Evolutionary conservation across 2,329 filamentous ascomycete genomes (phyloP), one percentile per base, ranked within the genome.

Genomic region (Hawksworthiomyces lignivorus): DNA sequence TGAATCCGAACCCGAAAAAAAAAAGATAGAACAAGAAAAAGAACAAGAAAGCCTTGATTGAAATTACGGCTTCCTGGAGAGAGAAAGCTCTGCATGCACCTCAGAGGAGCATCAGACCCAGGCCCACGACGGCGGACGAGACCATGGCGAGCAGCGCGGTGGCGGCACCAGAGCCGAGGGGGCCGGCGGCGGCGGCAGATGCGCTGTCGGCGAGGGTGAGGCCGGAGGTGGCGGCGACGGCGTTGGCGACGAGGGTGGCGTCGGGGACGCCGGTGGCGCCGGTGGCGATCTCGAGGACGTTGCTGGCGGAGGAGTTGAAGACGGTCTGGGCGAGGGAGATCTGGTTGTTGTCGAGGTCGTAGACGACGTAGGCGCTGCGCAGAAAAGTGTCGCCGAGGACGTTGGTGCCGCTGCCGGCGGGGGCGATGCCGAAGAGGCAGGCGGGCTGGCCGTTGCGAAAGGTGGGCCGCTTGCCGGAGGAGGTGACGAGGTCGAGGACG

Each of bases 311-410:
- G 4, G 70, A 64, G 54, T 83, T 76, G 59, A 78, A 80, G 38
- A 69, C 73, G 15, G 81, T 81, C 57, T 82, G 77, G 2, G 82
- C 84, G 24, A 87, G 62, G 2, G 78, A 81, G 50, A 87, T 79
- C 60, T 83, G 69, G 56, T 86, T 79, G 58, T 84, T 85, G 21
- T 69, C 75, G 18, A 87, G 66, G 56, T 87, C 82, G 56, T 84
- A 87, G 10, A 88, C 83, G 12, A 86, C 73, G 51, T 88, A 88
- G 0, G 83, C 83, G 27, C 79, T 82, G 36, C 84, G 70, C 41
- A 88, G 65, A 58, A 88, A 88, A 0, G 83, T 84, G 55, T 87
- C 84, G 14, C 84, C 84, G 21, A 88, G 64, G 3, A 86, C 75
- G 32, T 72, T 70, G n/a, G 72, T 72, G 22, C 70, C 66, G 2